These are phyloP conservation scores for Phytopythium vexans DNA, from an alignment of 352 stramenopile species.

Conservation along the genomic window DNA sequence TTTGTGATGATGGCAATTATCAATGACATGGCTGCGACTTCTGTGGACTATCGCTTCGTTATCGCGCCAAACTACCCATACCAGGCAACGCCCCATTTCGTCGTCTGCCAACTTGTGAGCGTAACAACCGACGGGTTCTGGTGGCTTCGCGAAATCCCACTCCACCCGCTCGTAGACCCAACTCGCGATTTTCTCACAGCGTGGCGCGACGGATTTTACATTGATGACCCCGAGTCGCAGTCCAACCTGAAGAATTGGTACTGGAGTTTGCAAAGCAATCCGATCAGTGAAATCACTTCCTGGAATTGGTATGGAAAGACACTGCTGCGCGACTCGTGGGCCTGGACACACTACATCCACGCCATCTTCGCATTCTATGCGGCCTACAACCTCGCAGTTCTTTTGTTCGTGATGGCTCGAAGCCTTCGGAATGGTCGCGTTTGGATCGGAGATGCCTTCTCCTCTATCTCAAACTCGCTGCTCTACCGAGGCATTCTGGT, in stretches of 20 bases:
- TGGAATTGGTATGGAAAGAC: slow-evolving; percentile 26
- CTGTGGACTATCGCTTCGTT: slow-evolving; percentile 20
- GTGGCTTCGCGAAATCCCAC: slow-evolving; percentile 13
- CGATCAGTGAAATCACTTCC: slow-evolving; percentile 13
- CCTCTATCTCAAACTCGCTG: slow-evolving; percentile 27
- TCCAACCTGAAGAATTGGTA: slow-evolving; percentile 31
- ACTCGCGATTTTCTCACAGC: slow-evolving; percentile 21
- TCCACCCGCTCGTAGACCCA: slow-evolving; percentile 9
- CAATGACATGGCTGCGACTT: slow-evolving; percentile 15
- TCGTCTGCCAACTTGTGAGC: slow-evolving; percentile 15
- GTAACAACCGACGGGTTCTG: slow-evolving; percentile 15
- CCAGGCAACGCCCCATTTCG: slow-evolving; percentile 17
- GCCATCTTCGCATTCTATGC: slow-evolving; percentile 21
- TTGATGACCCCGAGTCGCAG: slow-evolving; percentile 25
- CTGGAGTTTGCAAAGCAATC: slow-evolving; percentile 19
- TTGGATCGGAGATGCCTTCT: slow-evolving; percentile 43
- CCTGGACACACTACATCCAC: slow-evolving; percentile 37
- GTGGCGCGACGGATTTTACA: slow-evolving; percentile 31
- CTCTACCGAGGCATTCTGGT: slow-evolving; percentile 27
- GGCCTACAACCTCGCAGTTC: slow-evolving; percentile 20
- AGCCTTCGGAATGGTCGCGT: slow-evolving; percentile 22
- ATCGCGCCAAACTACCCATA: slow-evolving; percentile 28
- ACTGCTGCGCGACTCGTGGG: slow-evolving; percentile 41
- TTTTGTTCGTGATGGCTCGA: slow-evolving; percentile 30
- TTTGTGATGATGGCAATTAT: slow-evolving; percentile 19